Percentiles rank a stretch among this genome's conserved stretches.
Conservation (phyloP, 108 stramenopile genomes). For the Nannochloropsis oceanica region DNA sequence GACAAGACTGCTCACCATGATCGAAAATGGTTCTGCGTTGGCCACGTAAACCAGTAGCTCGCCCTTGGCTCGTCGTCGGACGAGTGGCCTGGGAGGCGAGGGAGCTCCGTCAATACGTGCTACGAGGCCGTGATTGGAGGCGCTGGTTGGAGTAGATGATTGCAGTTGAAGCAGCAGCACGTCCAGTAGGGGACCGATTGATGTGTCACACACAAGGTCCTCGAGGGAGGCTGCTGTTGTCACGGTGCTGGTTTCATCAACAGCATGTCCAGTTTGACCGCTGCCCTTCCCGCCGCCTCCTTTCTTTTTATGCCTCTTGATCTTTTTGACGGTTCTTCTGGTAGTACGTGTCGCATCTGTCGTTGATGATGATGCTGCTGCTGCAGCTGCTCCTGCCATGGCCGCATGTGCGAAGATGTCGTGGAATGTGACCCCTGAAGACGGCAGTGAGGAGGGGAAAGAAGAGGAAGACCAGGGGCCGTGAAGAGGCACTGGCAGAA, state of each 20-base stretch:
- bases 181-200: background rate
- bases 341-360: background rate
- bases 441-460: background rate
- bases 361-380: background rate
- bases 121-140: too few relatives aligned
- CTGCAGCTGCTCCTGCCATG: background rate
- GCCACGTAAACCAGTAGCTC: background rate
- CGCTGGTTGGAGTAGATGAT: background rate
- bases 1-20: too few relatives aligned
- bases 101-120: too few relatives aligned
- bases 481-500: background rate
- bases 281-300: background rate
- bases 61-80: background rate
- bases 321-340: background rate
- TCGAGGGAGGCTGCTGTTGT: background rate
- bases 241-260: background rate
- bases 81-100: too few relatives aligned
- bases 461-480: background rate
- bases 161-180: background rate
- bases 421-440: background rate
- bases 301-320: background rate
- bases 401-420: background rate
- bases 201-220: background rate
- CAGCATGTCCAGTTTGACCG: background rate
- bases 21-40: too few relatives aligned